These are phyloP conservation scores for Batrachochytrium dendrobatidis DNA, from an alignment of 371 early-diverging fungal species.

Conservation along the genomic window DNA sequence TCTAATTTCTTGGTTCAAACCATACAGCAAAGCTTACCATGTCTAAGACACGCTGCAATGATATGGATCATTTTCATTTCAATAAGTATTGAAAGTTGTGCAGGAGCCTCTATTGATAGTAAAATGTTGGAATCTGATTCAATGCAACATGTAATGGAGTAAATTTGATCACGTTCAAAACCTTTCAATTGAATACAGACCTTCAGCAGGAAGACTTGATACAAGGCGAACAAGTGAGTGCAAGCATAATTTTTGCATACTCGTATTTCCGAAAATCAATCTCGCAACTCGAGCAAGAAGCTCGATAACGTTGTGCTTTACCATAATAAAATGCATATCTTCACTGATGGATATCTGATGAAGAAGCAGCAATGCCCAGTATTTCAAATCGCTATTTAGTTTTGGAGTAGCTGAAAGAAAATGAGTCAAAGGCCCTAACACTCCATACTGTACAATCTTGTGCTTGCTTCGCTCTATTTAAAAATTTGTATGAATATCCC, in stretches of 20 bases:
- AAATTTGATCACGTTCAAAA: no score
- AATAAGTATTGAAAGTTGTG: constrained; percentile 44
- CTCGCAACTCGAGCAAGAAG: constrained; percentile 62
- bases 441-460: constrained; percentile 50
- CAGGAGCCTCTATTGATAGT: not conserved
- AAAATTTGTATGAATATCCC: not conserved
- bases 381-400: constrained; percentile 67
- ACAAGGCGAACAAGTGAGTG: constrained; percentile 73
- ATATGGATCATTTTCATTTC: constrained; percentile 60
- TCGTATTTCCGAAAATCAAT: constrained; percentile 69
- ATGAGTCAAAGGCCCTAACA: constrained; percentile 51
- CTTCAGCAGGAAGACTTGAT: constrained; percentile 25
- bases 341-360: constrained; percentile 65
- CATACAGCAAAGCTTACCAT: no score
- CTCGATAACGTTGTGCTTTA: constrained; percentile 51
- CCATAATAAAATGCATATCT: constrained; percentile 51
- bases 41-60: constrained; percentile 59
- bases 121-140: not conserved
- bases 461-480: constrained; percentile 47
- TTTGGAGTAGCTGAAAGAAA: constrained; percentile 49
- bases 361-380: constrained; percentile 70
- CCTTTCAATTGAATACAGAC: not conserved
- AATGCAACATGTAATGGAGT: not conserved
- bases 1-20: no score
- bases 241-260: constrained; percentile 75